A percentile compares a stretch with the other conserved stretches of the same genome.
These are phyloP conservation scores for Lagenaria siceraria DNA, from an alignment of 306 rosid species.

Conservation along the genomic window DNA sequence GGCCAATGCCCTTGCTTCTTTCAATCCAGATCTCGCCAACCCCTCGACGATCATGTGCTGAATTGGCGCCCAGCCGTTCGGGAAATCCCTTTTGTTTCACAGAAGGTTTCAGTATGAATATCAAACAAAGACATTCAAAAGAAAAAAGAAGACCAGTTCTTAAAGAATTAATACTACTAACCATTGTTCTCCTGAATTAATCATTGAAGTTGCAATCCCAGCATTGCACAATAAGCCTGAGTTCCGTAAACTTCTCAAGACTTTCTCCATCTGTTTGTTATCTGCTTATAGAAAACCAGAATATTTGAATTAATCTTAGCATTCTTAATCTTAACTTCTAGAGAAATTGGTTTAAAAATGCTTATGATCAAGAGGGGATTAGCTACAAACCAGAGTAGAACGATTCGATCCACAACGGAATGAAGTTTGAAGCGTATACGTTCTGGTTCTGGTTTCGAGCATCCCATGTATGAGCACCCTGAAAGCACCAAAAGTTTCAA, in stretches of 20 bases:
- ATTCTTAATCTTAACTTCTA: background rate
- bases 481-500: slow-evolving; percentile 10
- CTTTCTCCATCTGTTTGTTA: slow-evolving; percentile 30
- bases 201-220: slow-evolving; percentile 71
- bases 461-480: slow-evolving; percentile 52
- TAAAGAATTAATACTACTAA: slow-evolving; percentile 1
- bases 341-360: background rate
- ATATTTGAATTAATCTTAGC: background rate
- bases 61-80: slow-evolving; percentile 93
- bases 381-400: slow-evolving; percentile 52
- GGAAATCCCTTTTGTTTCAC: slow-evolving; percentile 63
- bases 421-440: slow-evolving; percentile 70
- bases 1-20: slow-evolving; percentile 64
- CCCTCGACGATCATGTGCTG: slow-evolving; percentile 98
- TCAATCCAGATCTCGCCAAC: slow-evolving; percentile 43
- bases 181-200: slow-evolving; percentile 70
- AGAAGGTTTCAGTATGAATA: background rate
- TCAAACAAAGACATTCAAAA: background rate
- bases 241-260: slow-evolving; percentile 40
- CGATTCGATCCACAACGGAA: slow-evolving; percentile 80
- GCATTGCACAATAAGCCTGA: slow-evolving; percentile 45
- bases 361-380: background rate
- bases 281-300: slow-evolving; percentile 18
- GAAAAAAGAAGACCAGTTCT: background rate
- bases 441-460: slow-evolving; percentile 48